Conservation (phyloP, 2,329 filamentous ascomycete genomes). For the Pseudophaeomoniella oleicola region DNA sequence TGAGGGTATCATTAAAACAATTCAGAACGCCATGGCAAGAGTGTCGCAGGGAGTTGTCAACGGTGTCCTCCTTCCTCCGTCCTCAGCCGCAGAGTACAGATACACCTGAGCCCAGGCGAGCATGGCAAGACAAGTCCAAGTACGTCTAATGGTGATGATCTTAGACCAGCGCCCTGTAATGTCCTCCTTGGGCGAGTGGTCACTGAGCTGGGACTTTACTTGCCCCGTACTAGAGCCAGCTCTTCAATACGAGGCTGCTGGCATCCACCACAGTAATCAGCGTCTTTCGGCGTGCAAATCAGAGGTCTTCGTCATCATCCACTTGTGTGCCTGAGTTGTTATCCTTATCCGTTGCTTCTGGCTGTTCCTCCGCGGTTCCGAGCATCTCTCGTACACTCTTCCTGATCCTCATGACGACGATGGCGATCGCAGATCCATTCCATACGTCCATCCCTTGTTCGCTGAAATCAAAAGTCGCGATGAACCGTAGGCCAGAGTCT, state of each 20-base stretch:
- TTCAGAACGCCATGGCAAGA: no score
- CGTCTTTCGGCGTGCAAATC: background rate
- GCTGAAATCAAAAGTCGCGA: constrained; percentile 39
- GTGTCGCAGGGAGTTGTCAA: no score
- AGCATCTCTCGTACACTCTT: constrained; percentile 28
- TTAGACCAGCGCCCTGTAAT: background rate
- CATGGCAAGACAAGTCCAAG: no score
- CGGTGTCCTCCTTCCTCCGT: no score
- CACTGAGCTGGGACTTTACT: background rate
- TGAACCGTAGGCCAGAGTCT: constrained; percentile 18
- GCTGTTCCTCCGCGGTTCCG: background rate
- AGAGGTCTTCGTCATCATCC: background rate
- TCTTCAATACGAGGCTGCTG: background rate
- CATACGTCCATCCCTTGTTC: constrained; percentile 42
- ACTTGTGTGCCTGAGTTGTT: background rate
- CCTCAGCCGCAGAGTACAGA: no score
- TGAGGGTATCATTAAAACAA: no score
- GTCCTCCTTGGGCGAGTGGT: background rate
- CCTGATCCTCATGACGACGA: constrained; percentile 38
- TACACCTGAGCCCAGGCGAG: no score
- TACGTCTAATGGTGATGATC: no score
- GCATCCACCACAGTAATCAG: background rate
- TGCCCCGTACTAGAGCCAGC: background rate
- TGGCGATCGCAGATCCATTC: constrained; percentile 43
- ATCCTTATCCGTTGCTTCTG: background rate